Conservation (phyloP, 106 monocot genomes). For the Cymbidium sinense region DNA sequence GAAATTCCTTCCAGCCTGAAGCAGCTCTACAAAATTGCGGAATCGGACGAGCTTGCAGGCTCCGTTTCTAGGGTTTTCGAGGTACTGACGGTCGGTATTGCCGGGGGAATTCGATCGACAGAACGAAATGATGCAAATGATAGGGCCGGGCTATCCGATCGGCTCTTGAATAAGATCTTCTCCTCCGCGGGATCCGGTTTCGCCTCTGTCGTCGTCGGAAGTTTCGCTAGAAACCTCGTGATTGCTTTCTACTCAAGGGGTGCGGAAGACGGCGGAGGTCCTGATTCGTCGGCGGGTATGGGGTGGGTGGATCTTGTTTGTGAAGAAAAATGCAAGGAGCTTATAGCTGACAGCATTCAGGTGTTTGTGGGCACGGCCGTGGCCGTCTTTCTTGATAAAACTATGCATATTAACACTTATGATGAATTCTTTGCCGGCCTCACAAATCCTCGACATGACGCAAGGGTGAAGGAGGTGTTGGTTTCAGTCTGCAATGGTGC, state of each 20-base stretch:
- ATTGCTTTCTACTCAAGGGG: conserved; percentile 19
- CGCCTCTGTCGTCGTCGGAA: conserved; percentile 50
- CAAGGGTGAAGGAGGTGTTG: conserved; percentile 50
- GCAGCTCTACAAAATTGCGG: conserved; percentile 49
- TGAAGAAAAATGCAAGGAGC: conserved; percentile 21
- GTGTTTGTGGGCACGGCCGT: conserved; percentile 50
- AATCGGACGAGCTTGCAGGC: conserved; percentile 38
- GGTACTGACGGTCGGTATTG: conserved; percentile 45
- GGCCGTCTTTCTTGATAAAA: conserved; percentile 59
- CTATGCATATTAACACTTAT: conserved; percentile 59
- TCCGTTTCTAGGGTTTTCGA: conserved; percentile 49
- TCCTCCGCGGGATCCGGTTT: conserved; percentile 48
- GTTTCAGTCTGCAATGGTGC: conserved; percentile 61
- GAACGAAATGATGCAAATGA: neutral
- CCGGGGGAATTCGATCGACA: conserved; percentile 11
- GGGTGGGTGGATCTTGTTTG: conserved; percentile 40
- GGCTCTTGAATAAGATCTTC: conserved; percentile 41
- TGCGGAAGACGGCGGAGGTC: neutral
- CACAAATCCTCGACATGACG: conserved; percentile 56
- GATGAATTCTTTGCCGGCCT: conserved; percentile 61
- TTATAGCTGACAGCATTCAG: conserved; percentile 37
- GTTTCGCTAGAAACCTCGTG: conserved; percentile 55
- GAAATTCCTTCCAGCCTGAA: conserved; percentile 44
- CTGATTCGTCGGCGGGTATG: conserved; percentile 3
- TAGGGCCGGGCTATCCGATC: conserved; percentile 18